Base-by-base conservation (phyloP, 805 yeast genomes). In the Torulaspora indica region DNA sequence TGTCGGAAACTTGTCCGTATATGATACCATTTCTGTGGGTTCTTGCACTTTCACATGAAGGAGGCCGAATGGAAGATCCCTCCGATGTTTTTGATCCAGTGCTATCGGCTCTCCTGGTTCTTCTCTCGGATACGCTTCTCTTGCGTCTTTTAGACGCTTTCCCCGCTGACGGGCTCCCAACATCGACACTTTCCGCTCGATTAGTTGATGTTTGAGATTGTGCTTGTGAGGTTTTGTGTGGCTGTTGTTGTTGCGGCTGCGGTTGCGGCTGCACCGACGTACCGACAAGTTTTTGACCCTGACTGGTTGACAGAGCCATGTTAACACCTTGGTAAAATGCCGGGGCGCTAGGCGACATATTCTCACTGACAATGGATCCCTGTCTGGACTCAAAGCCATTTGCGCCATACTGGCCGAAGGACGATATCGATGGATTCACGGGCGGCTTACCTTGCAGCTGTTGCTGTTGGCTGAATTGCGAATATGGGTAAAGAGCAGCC, bases 1-100 rank as follows among this genome's bases (percentile, higher is more conserved):
- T 52, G 43, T 63, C 67, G 8, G 61, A 54, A 2, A 62, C 59
- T 37, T 58, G 59, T 1, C 63, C 64, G 44, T 60, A 61, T 3
- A 48, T 43, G 13, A 57, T 48, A 9, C 39, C 38, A 27, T 35
- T 30, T 12, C 12, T 38, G 30, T 27, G 15, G 28, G 37, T 35
- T 14, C 39, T 35, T 1, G 23, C 15, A 17, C 38, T 43, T 6
- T 30, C 43, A 18, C 43, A 33, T 9, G 41, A 34, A 17, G 43
- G 39, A 5, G 47, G 41, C 8, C 34, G 43, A 9, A 42, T 32
- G 3, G 46, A 43, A 3, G 47, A 43, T 20, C 31, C 28, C 22
- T 43, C 40, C 8, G 47, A 43, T 4, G 30, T 34, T 27, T 38
- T 34, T 13, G 47, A 43, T 7, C 29, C 40, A 13, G 23, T 38